phyloP scores from a whole-genome alignment of 441 rosid genomes.

The Adansonia grandidieri region DNA sequence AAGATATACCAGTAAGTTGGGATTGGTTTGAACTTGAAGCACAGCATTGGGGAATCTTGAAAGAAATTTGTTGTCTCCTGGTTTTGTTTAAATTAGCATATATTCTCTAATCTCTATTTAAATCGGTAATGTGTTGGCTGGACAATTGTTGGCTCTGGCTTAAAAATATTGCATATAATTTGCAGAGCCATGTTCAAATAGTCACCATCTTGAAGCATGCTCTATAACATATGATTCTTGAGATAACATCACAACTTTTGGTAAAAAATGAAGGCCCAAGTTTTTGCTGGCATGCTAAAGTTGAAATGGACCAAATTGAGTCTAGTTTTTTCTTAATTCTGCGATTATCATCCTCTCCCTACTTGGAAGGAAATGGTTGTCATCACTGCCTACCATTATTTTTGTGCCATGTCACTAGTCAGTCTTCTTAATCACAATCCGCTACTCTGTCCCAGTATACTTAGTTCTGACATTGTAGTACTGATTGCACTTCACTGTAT shows the following conservation, averaged over 20 bases:
- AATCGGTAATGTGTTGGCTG: background rate
- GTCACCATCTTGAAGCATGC: conserved; percentile 6
- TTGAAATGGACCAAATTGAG: background rate
- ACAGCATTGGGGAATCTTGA: background rate
- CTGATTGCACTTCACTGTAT: background rate
- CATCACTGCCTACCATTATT: background rate
- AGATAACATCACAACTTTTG: background rate
- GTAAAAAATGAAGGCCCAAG: background rate
- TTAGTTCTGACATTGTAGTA: background rate
- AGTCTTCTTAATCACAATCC: background rate
- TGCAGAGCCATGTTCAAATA: conserved; percentile 9
- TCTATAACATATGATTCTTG: background rate
- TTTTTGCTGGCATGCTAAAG: background rate
- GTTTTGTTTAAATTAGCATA: background rate
- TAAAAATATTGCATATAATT: background rate
- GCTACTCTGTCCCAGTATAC: background rate
- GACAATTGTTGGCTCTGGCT: background rate
- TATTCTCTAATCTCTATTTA: background rate
- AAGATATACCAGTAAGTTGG: conserved; percentile 72
- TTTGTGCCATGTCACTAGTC: background rate
- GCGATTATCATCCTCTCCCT: background rate
- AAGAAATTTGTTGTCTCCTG: background rate
- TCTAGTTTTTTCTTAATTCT: background rate
- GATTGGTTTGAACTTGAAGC: background rate
- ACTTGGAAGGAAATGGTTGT: background rate